phyloP scores from a whole-genome alignment of 495 filamentous ascomycete species.

The Hypoxylon rickii region DNA sequence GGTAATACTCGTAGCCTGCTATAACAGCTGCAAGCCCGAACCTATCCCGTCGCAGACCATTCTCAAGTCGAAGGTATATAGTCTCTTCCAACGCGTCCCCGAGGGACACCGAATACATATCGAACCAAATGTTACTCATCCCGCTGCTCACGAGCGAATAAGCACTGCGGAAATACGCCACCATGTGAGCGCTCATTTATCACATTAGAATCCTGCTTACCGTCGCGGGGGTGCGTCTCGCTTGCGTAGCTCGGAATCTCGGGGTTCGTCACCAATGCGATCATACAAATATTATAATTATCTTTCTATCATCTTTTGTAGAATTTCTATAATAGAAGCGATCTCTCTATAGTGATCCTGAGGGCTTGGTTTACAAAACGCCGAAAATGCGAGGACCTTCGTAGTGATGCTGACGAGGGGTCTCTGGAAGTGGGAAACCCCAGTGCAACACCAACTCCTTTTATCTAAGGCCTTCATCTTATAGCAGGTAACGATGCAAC shows the following conservation, averaged over 20 bases:
- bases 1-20: conserved; percentile 9
- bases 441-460: no score
- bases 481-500: no score
- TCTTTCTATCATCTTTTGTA: no score
- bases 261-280: conserved; percentile 26
- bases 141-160: neutral
- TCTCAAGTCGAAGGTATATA: neutral
- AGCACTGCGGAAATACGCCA: conserved; percentile 20
- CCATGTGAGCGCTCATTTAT: conserved; percentile 12
- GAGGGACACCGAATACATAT: conserved; percentile 15
- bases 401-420: no score
- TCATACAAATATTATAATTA: no score
- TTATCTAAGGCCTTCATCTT: no score
- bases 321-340: no score
- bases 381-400: no score
- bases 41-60: conserved; percentile 6
- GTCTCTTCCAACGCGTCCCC: conserved; percentile 3
- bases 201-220: conserved; percentile 15
- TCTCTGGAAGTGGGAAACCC: no score
- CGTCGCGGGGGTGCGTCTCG: neutral
- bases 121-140: conserved; percentile 5
- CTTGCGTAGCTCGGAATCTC: conserved; percentile 30
- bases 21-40: conserved; percentile 11
- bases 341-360: no score
- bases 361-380: no score